Evolutionary conservation across 257 asterid species (phyloP).

Genomic region (Capsicum baccatum): DNA sequence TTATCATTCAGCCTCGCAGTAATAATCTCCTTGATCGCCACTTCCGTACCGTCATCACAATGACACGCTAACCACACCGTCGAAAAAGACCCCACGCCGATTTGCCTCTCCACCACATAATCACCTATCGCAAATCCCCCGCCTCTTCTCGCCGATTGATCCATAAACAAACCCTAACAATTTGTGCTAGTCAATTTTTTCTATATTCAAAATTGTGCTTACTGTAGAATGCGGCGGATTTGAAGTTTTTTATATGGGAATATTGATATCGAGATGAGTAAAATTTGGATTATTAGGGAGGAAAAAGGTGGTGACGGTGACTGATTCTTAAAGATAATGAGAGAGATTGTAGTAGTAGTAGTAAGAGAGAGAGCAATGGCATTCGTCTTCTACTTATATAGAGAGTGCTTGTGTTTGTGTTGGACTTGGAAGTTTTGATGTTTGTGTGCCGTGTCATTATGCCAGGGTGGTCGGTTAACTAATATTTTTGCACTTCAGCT

Average conservation of each 20-base stretch:
- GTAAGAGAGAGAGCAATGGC: neutral
- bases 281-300: too few relatives aligned
- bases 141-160: conserved; percentile 47
- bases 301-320: neutral
- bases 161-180: conserved; percentile 50
- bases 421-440: neutral
- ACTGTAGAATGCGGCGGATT: neutral
- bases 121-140: conserved; percentile 71
- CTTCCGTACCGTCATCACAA: conserved; percentile 79
- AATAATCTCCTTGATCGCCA: conserved; percentile 87
- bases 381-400: neutral
- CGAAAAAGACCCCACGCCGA: conserved; percentile 87
- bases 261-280: neutral
- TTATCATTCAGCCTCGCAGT: conserved; percentile 65
- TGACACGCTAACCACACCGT: conserved; percentile 95
- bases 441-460: neutral
- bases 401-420: neutral
- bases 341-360: neutral
- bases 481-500: too few relatives aligned
- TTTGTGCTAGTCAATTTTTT: neutral
- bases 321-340: neutral
- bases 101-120: conserved; percentile 69
- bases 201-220: neutral
- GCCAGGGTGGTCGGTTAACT: too few relatives aligned
- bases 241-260: too few relatives aligned